Evolutionary conservation across 441 rosid genomes (phyloP), one percentile per base, ranked within the genome.

Genomic region (Metrosideros polymorpha): DNA sequence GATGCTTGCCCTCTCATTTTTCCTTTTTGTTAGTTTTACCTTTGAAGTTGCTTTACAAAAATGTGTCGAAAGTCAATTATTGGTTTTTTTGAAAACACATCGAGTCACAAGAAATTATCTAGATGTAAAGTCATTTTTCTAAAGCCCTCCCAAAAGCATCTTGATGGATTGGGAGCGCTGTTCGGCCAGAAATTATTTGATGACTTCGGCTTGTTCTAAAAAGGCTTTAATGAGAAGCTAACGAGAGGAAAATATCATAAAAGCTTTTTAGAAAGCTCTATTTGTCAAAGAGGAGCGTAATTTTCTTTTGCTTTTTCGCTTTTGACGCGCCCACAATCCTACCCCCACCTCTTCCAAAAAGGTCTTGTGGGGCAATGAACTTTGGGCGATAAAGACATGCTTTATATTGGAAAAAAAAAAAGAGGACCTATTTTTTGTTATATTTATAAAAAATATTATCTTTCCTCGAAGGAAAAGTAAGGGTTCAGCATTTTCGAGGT

Each of bases 301-400:
- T 52, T 30, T 85, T 6, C 85, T 85, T 92, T 87, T 42, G 84
- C 88, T 82, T 87, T 79, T 49, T 22, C 29, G 85, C 87, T 49
- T 87, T 87, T 55, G 87, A 86, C 84, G 87, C 82, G 56, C 84
- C 92, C 79, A 63, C 89, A 49, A 83, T 76, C 88, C 85, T 86
- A 87, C 88, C 90, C 90, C 84, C 79, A 85, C 83, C 83, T 9
- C 77, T 35, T 35, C 1, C 6, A 35, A 35, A 66, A 35, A 19
- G 25, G 47, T 35, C 13, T 9, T 9, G 77, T 35, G 9, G 47
- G 79, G 45, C 27, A 15, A 47, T 66, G 79, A 66, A 35, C 35
- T 66, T 22, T 47, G 9, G 10, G 47, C 79, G 22, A 19, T n/a
- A 22, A 35, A 12, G 45, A 19, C 77, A 27, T 6, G 43, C 77